Evolutionary conservation across 163 green algal species (phyloP).

Genomic region (Scenedesmus sp.): DNA sequence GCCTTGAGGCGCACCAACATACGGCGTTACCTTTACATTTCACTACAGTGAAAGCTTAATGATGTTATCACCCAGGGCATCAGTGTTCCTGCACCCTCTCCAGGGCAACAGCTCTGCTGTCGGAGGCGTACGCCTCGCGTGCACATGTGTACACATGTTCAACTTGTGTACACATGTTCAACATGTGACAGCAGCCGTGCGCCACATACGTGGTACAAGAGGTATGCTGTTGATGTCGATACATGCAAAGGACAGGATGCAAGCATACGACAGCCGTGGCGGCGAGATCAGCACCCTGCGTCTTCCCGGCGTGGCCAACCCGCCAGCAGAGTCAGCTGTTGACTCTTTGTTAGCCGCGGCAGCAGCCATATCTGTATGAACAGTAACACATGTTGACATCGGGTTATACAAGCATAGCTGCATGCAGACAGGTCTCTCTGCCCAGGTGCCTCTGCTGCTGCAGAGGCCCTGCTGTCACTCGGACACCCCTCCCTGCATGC

Average conservation of each 20-base stretch:
- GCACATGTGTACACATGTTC: too few species aligned
- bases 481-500: not conserved
- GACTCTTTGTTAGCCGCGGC: not conserved
- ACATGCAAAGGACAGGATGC: not conserved
- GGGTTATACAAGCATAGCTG: not conserved
- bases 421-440: not conserved
- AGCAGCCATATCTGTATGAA: not conserved
- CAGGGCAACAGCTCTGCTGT: not conserved
- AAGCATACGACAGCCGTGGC: not conserved
- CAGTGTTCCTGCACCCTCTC: not conserved
- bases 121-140: too few species aligned
- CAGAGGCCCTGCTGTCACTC: not conserved
- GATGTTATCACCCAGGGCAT: not conserved
- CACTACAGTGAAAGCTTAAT: not conserved
- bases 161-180: not conserved
- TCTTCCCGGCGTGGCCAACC: not conserved
- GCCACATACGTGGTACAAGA: too few species aligned
- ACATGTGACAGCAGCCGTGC: not conserved
- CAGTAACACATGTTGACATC: not conserved
- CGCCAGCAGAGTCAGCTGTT: not conserved
- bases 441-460: not conserved
- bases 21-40: too few species aligned
- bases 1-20: too few species aligned
- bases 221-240: not conserved
- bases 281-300: not conserved